phyloP scores from a whole-genome alignment of 805 yeast species.

The Millerozyma acaciae region DNA sequence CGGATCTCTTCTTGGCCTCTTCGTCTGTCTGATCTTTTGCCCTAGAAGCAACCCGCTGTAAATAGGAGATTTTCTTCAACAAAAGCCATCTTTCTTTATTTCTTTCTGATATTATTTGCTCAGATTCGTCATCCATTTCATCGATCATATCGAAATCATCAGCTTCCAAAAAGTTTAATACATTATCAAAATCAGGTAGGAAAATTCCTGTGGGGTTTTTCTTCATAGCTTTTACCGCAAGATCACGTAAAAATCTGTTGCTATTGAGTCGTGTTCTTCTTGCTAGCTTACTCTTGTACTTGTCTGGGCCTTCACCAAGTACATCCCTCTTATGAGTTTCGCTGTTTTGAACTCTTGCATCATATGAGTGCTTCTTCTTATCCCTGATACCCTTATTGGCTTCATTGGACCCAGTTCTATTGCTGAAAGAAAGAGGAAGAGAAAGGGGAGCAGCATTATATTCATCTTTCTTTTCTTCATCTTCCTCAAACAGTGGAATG shows the following conservation, averaged over 20 bases:
- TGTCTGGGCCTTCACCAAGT: conserved; percentile 70
- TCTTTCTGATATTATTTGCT: conserved; percentile 33
- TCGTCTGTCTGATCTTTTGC: conserved; percentile 36
- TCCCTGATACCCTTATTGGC: conserved; percentile 85
- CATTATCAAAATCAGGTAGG: conserved; percentile 57
- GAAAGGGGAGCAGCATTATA: conserved; percentile 30
- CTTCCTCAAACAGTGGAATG: conserved; percentile 23
- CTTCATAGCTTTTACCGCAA: conserved; percentile 49
- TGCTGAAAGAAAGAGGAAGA: conserved; percentile 66
- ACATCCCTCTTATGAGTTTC: conserved; percentile 68
- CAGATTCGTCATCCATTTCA: conserved; percentile 36
- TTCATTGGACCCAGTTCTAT: conserved; percentile 70
- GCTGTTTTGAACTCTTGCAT: conserved; percentile 72
- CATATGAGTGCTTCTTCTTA: conserved; percentile 73
- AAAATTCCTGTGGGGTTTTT: conserved; percentile 29
- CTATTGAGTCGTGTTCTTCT: conserved; percentile 51
- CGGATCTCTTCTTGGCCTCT: conserved; percentile 33
- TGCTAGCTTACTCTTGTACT: conserved; percentile 46
- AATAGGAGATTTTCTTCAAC: conserved; percentile 64
- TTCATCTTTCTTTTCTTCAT: conserved; percentile 21
- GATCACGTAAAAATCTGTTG: conserved; percentile 49
- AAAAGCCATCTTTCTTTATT: conserved; percentile 65
- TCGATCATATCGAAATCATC: conserved; percentile 37
- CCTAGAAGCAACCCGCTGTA: conserved; percentile 62
- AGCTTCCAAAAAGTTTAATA: conserved; percentile 51